Evolutionary conservation across 257 asterid genomes (phyloP), one percentile per base, ranked within the genome.

Genomic region (Solanum ossicruentum): DNA sequence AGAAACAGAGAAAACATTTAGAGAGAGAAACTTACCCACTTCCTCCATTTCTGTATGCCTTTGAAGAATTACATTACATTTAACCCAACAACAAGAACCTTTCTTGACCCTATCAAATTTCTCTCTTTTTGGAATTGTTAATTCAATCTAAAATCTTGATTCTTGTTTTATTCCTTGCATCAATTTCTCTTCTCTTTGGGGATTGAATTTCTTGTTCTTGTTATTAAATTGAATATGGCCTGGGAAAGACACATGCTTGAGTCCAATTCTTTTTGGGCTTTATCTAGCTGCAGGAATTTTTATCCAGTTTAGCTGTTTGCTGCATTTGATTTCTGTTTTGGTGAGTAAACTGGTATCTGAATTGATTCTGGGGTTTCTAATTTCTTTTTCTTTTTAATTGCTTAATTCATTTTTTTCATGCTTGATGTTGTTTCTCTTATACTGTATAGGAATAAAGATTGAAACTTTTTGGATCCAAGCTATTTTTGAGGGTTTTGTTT

Each of bases 1-100:
- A 88, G 87, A 89, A 52, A 16, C 13, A 17, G 60, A 61, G 63
- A 47, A 84, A 28, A 81, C 47, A 86, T 71, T 72, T 54, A 58
- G 84, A 72, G 86, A 58, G 56, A 21, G 72, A 82, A 11, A 52
- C 77, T 18, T 69, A 84, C 88, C 61, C 71, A 41, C 28, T 83
- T 78, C 41, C 63, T 78, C 78, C 41, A 3, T 36, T 5, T 84
- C 82, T 56, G 45, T 72, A 81, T 80, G 87, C 88, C 65, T 58
- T n/a, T n/a, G 28, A 83, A 90, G 91, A 89, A 88, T 61, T 80
- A 71, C 87, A 85, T 88, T 81, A 63, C n/a, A 61, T 52, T 57
- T 41, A 61, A 6, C 77, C 56, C 26, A 45, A 61, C 75, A n/a
- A 18, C 61, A 86, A 84, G 83, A 82, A 71, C 90, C 69, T 88